Percentiles rank a stretch among this genome's conserved stretches.
phyloP scores from a whole-genome alignment of 192 early-diverging fungal genomes.

The Dispira simplex region DNA sequence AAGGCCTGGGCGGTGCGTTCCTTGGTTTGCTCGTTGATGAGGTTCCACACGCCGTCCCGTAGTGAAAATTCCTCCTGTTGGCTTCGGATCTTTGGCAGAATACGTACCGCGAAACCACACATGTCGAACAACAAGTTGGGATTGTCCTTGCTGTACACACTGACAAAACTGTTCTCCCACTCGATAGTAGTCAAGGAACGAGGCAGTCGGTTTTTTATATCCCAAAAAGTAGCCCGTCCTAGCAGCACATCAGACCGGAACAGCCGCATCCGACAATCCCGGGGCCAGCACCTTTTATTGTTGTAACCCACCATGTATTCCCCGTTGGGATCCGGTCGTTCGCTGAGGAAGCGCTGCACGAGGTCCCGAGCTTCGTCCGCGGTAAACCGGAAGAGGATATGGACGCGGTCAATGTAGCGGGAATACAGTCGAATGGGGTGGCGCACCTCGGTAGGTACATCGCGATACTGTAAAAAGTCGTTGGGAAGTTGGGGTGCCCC shows the following conservation, averaged over 20 bases:
- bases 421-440: constrained; percentile 96
- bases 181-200: constrained; percentile 94
- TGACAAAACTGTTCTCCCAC: constrained; percentile 94
- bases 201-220: constrained; percentile 95
- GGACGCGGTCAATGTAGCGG: constrained; percentile 84
- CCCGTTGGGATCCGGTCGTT: constrained; percentile 91
- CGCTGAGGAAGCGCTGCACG: constrained; percentile 91
- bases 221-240: constrained; percentile 98
- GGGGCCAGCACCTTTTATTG: constrained; percentile 98
- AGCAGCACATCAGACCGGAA: constrained; percentile 99
- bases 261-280: constrained; percentile 96
- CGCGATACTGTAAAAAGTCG: constrained; percentile 93
- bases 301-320: constrained; percentile 98
- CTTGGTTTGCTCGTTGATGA: constrained; percentile 94
- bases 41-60: constrained; percentile 80
- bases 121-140: constrained; percentile 88
- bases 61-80: constrained; percentile 78
- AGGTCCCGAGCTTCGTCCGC: constrained; percentile 89
- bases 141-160: constrained; percentile 95
- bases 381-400: constrained; percentile 88
- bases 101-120: constrained; percentile 90
- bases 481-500: constrained; percentile 85
- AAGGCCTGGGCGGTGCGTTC: constrained; percentile 96
- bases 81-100: constrained; percentile 82
- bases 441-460: constrained; percentile 78